Conservation (phyloP, 768 basidiomycete species). For the Pleurotus cornucopiae region DNA sequence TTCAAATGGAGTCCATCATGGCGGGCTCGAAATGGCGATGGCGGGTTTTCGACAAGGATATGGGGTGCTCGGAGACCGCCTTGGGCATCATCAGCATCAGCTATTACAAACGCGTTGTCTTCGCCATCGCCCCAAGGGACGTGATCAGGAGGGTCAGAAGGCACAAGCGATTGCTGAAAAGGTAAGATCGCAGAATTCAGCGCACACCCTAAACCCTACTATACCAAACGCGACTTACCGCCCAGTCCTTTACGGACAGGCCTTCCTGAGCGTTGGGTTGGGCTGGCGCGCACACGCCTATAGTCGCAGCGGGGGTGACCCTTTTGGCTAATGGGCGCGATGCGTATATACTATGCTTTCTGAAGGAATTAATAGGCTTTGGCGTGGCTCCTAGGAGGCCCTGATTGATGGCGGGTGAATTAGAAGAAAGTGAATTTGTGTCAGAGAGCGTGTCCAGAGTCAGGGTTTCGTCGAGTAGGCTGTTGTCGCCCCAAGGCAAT, state of each 20-base stretch:
- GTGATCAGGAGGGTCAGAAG: slow-evolving; percentile 31
- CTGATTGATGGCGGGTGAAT: no score
- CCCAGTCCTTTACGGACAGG: slow-evolving; percentile 36
- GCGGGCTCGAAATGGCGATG: background rate
- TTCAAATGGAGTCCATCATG: slow-evolving; percentile 1
- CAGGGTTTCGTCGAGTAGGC: slow-evolving; percentile 8
- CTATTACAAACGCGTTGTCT: slow-evolving; percentile 23
- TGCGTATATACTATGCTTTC: no score
- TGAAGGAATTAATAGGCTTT: no score
- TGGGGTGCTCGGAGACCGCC: background rate
- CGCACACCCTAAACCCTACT: background rate
- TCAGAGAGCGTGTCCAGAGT: slow-evolving; percentile 6
- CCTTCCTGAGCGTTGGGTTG: slow-evolving; percentile 29
- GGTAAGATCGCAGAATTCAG: slow-evolving; percentile 4
- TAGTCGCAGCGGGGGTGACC: no score
- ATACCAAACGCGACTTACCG: slow-evolving; percentile 22
- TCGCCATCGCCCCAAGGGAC: slow-evolving; percentile 30
- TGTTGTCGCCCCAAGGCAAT: background rate
- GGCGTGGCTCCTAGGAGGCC: no score
- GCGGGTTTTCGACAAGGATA: slow-evolving; percentile 14
- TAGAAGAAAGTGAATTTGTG: background rate
- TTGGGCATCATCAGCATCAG: slow-evolving; percentile 23
- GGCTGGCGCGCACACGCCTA: no score
- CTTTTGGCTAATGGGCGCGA: no score
- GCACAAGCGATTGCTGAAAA: slow-evolving; percentile 22